Evolutionary conservation across 805 yeast genomes (phyloP), one percentile per base, ranked within the genome.

Genomic region (Saccharomycopsis schoenii): DNA sequence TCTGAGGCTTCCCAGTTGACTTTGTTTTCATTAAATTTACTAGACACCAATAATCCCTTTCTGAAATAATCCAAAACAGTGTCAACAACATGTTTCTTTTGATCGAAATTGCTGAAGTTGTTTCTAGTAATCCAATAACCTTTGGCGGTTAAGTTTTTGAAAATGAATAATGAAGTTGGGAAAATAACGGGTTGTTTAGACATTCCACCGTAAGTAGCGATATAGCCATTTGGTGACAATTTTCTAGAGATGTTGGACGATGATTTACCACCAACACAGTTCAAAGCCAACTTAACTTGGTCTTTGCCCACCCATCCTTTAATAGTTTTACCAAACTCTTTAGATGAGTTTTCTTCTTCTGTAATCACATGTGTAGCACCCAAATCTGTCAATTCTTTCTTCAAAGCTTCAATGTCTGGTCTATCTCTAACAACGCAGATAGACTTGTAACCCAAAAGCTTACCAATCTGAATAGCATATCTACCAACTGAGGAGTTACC

Each of bases 191-290:
- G 99, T 74, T 89, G 92, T 78, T 86, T 84, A 2, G 97, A 89
- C 99, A 94, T 94, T 43, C 96, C 98, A 40, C 99, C 99, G 70
- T 94, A 94, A 0, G 98, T 90, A 67, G 91, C 82, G 77, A 94
- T 76, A 56, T 84, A 80, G 1, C 94, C 96, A 67, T 88, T 83
- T 15, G 77, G 74, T 43, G 83, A 84, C 60, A 94, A 78, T 71
- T 91, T 93, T 66, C 97, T 80, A 10, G 96, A 93, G 67, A 94
- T 78, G 51, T 86, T 86, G 0, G 96, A 79, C 21, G 90, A 82
- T 42, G 90, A 86, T 63, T 86, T 81, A 40, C 99, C 99, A 60
- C 99, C 97, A 41, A 96, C 93, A 68, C 96, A 89, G 74, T 94
- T 94, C 66, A 94, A 76, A 1, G 90, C 99, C 58, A 94, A 77